Base-by-base conservation (phyloP, 2,329 filamentous ascomycete species). In the Biscogniauxia marginata region DNA sequence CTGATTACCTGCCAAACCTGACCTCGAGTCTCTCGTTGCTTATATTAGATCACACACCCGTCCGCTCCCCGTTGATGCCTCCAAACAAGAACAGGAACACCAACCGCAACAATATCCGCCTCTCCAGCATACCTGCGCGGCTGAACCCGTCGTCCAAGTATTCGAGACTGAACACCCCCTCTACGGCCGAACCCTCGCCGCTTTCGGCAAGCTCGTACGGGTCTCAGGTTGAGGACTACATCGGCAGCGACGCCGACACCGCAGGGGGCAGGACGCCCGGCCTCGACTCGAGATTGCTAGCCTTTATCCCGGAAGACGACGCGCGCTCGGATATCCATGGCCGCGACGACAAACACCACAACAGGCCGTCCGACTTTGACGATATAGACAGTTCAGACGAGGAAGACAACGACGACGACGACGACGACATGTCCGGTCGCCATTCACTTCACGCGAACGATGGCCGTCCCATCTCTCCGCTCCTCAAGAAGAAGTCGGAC, bases 401-500 rank as follows among this genome's bases (percentile, higher is more conserved):
- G 50, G 59, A 67, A 57, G 53, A 67, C 58, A 67, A 71, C 55
- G 69, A 71, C 63, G 71, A 74, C 62, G 66, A 67, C 57, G 68
- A 65, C 63, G 68, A 76, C 56, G 68, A 68, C 21, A 68, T 67
- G 66, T 53, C 80, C 66, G 68, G 73, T 52, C 68, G 69, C 59
- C 30, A 16, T 16, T 2, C 30, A 2, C 73, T 78, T 61, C 77
- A 75, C 52, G 75, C 77, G 16, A 70, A 71, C 2, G 77, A 81
- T 55, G 77, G 76, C 55, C 78, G 78, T 46, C 76, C 76, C 19
- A 74, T 65, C 18, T 70, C 70, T n/a, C 76, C 76, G 44, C 70
- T 79, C 20, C 71, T 79, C 4, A 68, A 71, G 56, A 74, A 74
- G 53, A 62, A 52, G 70, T 71, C 51, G 62, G 64, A 65, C 19